Base-by-base conservation (phyloP, 768 basidiomycete genomes). In the Leccinum rimulosum region DNA sequence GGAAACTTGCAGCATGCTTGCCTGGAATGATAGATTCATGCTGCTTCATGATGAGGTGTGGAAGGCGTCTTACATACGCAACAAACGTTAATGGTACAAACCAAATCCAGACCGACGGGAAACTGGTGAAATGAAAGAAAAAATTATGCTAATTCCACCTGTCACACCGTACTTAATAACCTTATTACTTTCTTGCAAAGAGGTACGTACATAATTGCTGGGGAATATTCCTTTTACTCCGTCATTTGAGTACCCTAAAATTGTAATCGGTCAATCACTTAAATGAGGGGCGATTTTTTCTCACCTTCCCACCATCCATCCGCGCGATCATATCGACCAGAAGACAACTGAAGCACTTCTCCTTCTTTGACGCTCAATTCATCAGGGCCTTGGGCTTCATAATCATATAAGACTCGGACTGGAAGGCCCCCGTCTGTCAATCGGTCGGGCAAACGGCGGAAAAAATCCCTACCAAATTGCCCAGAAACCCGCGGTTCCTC, bases 281-380 rank as follows among this genome's bases (percentile, higher is more conserved):
- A 65, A 61, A 62, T 60, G 57, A 60, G 63, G 53, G 61, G 59
- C 43, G 40, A 49, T 38, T 49, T 54, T 61, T 62, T 66, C 76
- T 65, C 67, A 86, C 91, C 91, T 85, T 93, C 90, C 86, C 88
- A 93, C 91, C 91, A 93, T 30, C 89, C 91, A 56, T 89, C 84
- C 30, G 82, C 88, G 68, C 86, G 88, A 65, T 84, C 87, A 19
- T 75, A 71, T 22, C 80, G 77, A 2, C 84, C 87, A 30, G 74
- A 77, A n/a, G 87, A 83, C 60, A 93, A 77, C 64, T 87, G 82
- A 52, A 92, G 74, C 43, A 79, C 63, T 61, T 85, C 82, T 6
- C 87, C 88, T 66, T 83, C 87, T 48, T 70, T 70, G 38, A 93
- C 76, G 55, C 73, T 75, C 10, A 93, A 71, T 65, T 93, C 91